Evolutionary conservation across 495 filamentous ascomycete genomes (phyloP), one percentile per base, ranked within the genome.

Genomic region (Tirmania nivea): DNA sequence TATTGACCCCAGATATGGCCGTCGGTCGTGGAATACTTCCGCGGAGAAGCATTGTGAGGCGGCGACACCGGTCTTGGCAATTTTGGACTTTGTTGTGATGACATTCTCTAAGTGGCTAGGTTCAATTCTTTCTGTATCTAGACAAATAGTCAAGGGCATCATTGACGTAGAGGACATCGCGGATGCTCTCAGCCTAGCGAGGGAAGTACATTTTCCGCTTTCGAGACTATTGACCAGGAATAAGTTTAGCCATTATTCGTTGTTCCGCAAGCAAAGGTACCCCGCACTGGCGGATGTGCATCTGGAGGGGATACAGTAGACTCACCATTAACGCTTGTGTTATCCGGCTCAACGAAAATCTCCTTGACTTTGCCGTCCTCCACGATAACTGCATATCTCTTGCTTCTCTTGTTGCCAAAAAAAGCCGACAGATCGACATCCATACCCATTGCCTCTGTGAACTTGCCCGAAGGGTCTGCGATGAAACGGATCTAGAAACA

Each of bases 301-400:
- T 12, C 19, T 17, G 35, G 51, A 14, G 25, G 42, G 9, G 35
- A 50, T 20, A 35, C 48, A 45, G 50, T 25, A n/a, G 25, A 61
- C 75, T 65, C 68, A 90, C 86, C 83, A 56, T 82, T 74, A 11
- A 90, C 73, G 35, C 90, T 86, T 35, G 86, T 92, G 69, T 89
- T 95, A 68, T 97, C 89, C 17, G 88, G 86, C 72, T 96, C 90
- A 45, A 94, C 74, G 57, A 81, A 76, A 48, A 80, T 69, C 56
- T 78, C 74, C 68, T 75, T 81, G 62, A 86, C 80, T 68, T 82
- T 85, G 49, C 85, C 84, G 59, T 83, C 69, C 69, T 88, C 77
- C 50, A 89, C 69, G 34, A 83, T 70, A 50, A 95, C 71, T 25
- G 83, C 84, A 65, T 94, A 97, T 51, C 90, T 75, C 83, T 92